Conservation (phyloP, 192 early-diverging fungal species). For the Coemansia sp. region DNA sequence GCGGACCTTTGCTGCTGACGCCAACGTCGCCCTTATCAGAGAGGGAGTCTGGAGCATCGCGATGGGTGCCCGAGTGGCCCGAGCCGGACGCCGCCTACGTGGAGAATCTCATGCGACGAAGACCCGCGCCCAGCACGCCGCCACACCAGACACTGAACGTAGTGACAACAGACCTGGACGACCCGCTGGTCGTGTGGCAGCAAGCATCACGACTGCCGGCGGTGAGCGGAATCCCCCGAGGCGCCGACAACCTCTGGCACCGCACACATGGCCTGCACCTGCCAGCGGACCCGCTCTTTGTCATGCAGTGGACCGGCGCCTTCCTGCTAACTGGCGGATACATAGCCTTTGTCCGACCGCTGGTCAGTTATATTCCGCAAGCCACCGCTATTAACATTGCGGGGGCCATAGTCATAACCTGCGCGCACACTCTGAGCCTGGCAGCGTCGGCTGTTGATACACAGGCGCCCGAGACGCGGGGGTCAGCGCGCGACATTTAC, state of each 20-base stretch:
- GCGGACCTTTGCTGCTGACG: constrained; percentile 15
- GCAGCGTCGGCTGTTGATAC: constrained; percentile 24
- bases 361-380: neutral
- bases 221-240: constrained; percentile 17
- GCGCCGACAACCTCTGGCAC: constrained; percentile 30
- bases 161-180: neutral
- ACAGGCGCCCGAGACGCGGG: constrained; percentile 10
- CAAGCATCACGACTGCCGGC: constrained; percentile 10
- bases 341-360: constrained; percentile 19
- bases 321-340: constrained; percentile 16
- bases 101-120: constrained; percentile 19
- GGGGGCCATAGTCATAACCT: neutral
- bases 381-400: neutral
- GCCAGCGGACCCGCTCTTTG: constrained; percentile 33
- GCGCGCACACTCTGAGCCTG: constrained; percentile 17
- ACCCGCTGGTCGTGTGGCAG: constrained; percentile 33
- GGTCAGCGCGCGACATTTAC: constrained; percentile 16
- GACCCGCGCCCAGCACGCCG: constrained; percentile 6
- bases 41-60: constrained; percentile 3
- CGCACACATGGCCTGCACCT: constrained; percentile 34
- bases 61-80: constrained; percentile 41
- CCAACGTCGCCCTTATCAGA: constrained; percentile 12
- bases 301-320: constrained; percentile 33
- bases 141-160: neutral
- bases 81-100: constrained; percentile 37